These are phyloP conservation scores for Galerina marginata DNA, from an alignment of 768 basidiomycete species.

Conservation along the genomic window DNA sequence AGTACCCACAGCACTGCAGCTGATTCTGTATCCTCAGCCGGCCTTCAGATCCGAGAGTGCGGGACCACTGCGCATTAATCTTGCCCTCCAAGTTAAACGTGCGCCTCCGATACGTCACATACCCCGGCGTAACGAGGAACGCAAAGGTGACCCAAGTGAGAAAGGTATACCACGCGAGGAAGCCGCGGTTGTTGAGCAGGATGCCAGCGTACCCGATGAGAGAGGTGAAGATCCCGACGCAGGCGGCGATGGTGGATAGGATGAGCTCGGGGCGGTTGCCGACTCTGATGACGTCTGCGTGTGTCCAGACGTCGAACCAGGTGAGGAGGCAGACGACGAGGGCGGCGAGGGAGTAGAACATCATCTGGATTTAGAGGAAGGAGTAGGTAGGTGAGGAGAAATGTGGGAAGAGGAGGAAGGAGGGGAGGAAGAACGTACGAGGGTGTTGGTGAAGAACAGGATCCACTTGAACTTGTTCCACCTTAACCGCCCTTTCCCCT, in stretches of 20 bases:
- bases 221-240: conserved; percentile 64
- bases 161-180: conserved; percentile 80
- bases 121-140: conserved; percentile 75
- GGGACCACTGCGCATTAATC: conserved; percentile 75
- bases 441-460: conserved; percentile 66
- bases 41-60: conserved; percentile 56
- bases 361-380: conserved; percentile 36
- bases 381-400: no score
- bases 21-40: conserved; percentile 74
- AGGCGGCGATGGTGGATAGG: conserved; percentile 68
- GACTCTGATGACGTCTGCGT: conserved; percentile 72
- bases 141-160: conserved; percentile 77
- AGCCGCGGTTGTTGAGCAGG: conserved; percentile 82
- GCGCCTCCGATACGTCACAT: conserved; percentile 73
- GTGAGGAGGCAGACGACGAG: conserved; percentile 71
- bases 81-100: conserved; percentile 71
- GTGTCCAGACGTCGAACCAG: conserved; percentile 15
- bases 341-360: conserved; percentile 61
- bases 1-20: conserved; percentile 80
- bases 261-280: conserved; percentile 71
- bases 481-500: conserved; percentile 47
- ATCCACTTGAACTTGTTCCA: conserved; percentile 90
- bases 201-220: conserved; percentile 82
- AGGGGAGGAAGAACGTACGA: conserved; percentile 42
- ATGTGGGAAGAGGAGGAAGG: no score